Evolutionary conservation across 768 basidiomycete genomes (phyloP).

Genomic region (Hysterangium stoloniferum): DNA sequence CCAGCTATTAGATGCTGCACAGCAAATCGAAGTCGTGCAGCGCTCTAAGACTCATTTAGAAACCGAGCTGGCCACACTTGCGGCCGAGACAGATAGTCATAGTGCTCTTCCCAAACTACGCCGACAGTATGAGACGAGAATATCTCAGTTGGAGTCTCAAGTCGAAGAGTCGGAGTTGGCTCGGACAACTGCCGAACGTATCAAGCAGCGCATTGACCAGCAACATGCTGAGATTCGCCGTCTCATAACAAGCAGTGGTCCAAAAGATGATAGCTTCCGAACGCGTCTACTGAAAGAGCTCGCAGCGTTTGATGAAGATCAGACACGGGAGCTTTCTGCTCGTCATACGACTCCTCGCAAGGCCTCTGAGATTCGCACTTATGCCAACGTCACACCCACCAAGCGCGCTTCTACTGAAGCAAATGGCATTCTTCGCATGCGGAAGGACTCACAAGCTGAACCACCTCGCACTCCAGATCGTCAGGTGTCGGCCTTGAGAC

Average conservation of each 20-base stretch:
- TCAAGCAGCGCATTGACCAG: constrained; percentile 54
- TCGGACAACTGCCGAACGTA: constrained; percentile 41
- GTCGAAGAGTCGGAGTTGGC: constrained; percentile 49
- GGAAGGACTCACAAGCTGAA: constrained; percentile 25
- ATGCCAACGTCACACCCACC: constrained; percentile 42
- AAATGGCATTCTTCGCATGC: constrained; percentile 29
- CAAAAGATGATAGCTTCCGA: constrained; percentile 56
- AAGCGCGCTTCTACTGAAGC: constrained; percentile 27
- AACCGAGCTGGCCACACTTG: constrained; percentile 56
- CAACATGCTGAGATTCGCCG: constrained; percentile 68
- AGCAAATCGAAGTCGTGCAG: constrained; percentile 45
- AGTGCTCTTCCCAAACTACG: constrained; percentile 52
- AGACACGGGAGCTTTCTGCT: constrained; percentile 42
- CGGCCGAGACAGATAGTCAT: constrained; percentile 47
- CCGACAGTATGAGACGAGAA: constrained; percentile 55
- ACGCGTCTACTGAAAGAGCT: constrained; percentile 55
- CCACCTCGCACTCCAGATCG: constrained; percentile 34
- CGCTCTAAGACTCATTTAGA: constrained; percentile 62
- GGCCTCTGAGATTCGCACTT: constrained; percentile 27
- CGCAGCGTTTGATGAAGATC: constrained; percentile 49
- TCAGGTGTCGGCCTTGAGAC: constrained; percentile 43
- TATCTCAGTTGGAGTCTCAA: constrained; percentile 54
- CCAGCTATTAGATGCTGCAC: constrained; percentile 48
- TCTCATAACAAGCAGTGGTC: constrained; percentile 49
- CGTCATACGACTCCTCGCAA: constrained; percentile 26